Evolutionary conservation across 805 yeast species (phyloP).

Genomic region (Huiozyma naganishii): DNA sequence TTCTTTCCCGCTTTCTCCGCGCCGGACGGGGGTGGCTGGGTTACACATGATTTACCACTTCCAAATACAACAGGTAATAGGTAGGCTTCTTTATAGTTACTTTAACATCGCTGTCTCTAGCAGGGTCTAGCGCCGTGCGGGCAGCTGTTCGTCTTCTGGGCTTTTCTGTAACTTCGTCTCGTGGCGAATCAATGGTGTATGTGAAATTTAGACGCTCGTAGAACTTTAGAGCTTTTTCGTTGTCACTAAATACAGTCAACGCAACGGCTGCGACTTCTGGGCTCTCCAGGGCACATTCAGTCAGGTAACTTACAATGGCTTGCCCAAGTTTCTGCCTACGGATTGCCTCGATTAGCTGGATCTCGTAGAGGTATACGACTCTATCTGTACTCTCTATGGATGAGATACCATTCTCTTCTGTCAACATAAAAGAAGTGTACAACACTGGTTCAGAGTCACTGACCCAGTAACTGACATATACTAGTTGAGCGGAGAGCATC

Average conservation of each 20-base stretch:
- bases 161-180: slow-evolving; percentile 1
- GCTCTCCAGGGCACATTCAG: background rate
- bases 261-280: slow-evolving; percentile 5
- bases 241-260: slow-evolving; percentile 24
- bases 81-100: background rate
- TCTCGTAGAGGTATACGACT: slow-evolving; percentile 25
- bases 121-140: too few relatives aligned
- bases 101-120: background rate
- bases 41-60: too few relatives aligned
- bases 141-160: too few relatives aligned
- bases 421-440: slow-evolving; percentile 21
- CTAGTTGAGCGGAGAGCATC: slow-evolving; percentile 18
- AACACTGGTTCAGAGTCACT: slow-evolving; percentile 2
- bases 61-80: slow-evolving; percentile 2
- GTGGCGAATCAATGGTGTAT: slow-evolving; percentile 17
- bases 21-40: too few relatives aligned
- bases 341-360: slow-evolving; percentile 13
- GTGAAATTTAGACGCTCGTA: slow-evolving; percentile 14
- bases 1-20: too few relatives aligned
- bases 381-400: slow-evolving; percentile 1
- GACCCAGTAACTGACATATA: slow-evolving; percentile 18
- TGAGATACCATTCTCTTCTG: slow-evolving; percentile 16
- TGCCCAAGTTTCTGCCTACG: slow-evolving; percentile 17
- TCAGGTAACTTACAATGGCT: slow-evolving; percentile 5
- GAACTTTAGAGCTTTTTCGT: slow-evolving; percentile 15